phyloP scores from a whole-genome alignment of 1,139 yeast genomes.

The Suhomyces guaymorum region DNA sequence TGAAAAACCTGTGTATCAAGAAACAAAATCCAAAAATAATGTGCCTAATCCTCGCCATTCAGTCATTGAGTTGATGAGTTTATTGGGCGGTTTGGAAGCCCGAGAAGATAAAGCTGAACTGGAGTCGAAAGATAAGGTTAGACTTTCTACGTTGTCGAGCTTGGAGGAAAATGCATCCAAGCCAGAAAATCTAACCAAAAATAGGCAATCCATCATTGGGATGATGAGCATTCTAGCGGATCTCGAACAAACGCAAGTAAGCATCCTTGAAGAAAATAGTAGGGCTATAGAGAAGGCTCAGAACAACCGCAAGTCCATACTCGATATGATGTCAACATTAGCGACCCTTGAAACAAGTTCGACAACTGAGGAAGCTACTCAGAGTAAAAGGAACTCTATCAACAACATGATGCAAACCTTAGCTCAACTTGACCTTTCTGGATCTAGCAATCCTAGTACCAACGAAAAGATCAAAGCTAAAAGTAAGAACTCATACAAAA shows the following conservation, averaged over 20 bases:
- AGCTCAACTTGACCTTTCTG: no score
- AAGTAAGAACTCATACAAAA: slow-evolving; percentile 1
- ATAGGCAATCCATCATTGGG: slow-evolving; percentile 17
- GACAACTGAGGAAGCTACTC: slow-evolving; percentile 9
- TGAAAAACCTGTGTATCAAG: no score
- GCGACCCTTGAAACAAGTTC: slow-evolving; percentile 12
- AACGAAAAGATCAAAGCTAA: slow-evolving; percentile 3
- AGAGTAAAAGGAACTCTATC: slow-evolving; percentile 17
- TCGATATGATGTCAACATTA: slow-evolving; percentile 27
- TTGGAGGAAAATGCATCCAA: slow-evolving; percentile 5
- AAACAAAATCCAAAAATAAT: background rate
- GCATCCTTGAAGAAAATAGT: slow-evolving; percentile 14
- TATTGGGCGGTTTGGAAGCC: slow-evolving; percentile 19
- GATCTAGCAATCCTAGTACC: slow-evolving; percentile 7
- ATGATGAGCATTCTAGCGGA: slow-evolving; percentile 24
- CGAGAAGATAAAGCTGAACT: background rate
- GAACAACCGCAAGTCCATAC: slow-evolving; percentile 24
- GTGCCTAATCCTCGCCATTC: slow-evolving; percentile 17
- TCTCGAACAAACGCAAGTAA: slow-evolving; percentile 17
- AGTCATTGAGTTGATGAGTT: slow-evolving; percentile 21
- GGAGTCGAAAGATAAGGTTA: slow-evolving; percentile 5
- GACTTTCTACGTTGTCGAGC: slow-evolving; percentile 1
- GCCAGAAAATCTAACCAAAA: background rate
- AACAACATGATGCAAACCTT: slow-evolving; percentile 20
- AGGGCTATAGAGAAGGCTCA: slow-evolving; percentile 15